These are phyloP conservation scores for Blastobotrys ciferrii DNA, from an alignment of 1,139 yeast species.

Conservation along the genomic window DNA sequence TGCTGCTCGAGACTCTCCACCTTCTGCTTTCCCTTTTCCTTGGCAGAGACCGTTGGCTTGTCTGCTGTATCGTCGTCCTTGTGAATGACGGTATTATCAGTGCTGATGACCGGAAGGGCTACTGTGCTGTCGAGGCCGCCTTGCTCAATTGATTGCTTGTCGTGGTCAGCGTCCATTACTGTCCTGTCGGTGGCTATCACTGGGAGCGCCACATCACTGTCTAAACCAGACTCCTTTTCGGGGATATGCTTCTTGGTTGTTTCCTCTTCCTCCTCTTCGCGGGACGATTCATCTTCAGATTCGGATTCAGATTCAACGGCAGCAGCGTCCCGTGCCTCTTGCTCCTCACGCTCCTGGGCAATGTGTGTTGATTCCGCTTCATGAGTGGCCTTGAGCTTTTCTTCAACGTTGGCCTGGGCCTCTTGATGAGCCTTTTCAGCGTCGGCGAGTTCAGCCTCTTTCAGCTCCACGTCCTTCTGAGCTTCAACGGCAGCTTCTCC, in stretches of 20 bases:
- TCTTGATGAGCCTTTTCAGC: conserved; percentile 20
- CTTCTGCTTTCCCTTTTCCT: conserved; percentile 7
- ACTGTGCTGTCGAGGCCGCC: conserved; percentile 7
- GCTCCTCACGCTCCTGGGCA: conserved; percentile 14
- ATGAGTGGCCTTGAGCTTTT: conserved; percentile 8
- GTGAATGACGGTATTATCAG: conserved; percentile 1
- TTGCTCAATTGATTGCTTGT: neutral
- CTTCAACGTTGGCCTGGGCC: conserved; percentile 5
- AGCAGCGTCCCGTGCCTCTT: conserved; percentile 6
- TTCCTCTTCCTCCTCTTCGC: too few species aligned
- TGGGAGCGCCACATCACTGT: conserved; percentile 2
- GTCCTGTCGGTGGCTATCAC: conserved; percentile 7
- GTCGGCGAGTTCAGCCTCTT: conserved; percentile 25
- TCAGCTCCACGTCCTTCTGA: conserved; percentile 21
- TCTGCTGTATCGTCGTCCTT: conserved; percentile 1
- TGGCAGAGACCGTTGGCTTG: conserved; percentile 9
- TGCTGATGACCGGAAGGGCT: conserved; percentile 4
- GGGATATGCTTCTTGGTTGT: neutral
- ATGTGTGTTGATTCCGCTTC: conserved; percentile 6
- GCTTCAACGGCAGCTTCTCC: conserved; percentile 27
- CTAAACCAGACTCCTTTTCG: conserved; percentile 1
- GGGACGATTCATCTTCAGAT: conserved; percentile 10
- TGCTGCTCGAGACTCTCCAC: neutral
- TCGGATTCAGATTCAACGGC: conserved; percentile 14
- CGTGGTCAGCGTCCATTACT: conserved; percentile 5